phyloP scores from a whole-genome alignment of 2,329 filamentous ascomycete genomes.

The Beauveria sp. region DNA sequence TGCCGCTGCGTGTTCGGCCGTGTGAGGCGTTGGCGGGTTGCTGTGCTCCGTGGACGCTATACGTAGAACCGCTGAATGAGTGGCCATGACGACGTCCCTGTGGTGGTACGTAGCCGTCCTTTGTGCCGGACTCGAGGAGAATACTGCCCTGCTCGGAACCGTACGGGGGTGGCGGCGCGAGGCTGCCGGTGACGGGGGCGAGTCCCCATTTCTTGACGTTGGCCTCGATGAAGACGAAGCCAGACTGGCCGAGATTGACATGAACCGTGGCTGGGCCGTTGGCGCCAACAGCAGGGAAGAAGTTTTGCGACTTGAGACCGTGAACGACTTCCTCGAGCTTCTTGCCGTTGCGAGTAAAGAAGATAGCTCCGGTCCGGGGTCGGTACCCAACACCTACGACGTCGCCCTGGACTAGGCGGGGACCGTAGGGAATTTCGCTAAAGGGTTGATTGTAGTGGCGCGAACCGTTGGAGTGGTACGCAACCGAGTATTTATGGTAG shows the following conservation, averaged over 20 bases:
- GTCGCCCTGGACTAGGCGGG: constrained; percentile 82
- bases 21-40: constrained; percentile 52
- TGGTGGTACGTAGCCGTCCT: constrained; percentile 45
- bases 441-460: constrained; percentile 94
- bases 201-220: constrained; percentile 99
- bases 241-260: constrained; percentile 96
- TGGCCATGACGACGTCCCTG: constrained; percentile 40
- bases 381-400: constrained; percentile 94
- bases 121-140: constrained; percentile 75
- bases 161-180: constrained; percentile 92
- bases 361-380: constrained; percentile 87
- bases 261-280: constrained; percentile 89
- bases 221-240: constrained; percentile 97
- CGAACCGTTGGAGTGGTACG: constrained; percentile 81
- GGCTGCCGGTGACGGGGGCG: constrained; percentile 88
- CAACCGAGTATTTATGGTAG: constrained; percentile 86
- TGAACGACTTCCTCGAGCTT: constrained; percentile 91
- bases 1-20: constrained; percentile 67
- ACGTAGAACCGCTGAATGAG: constrained; percentile 31
- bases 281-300: constrained; percentile 95
- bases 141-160: constrained; percentile 97
- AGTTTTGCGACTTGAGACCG: constrained; percentile 88
- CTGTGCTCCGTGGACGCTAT: constrained; percentile 31
- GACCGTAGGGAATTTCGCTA: constrained; percentile 67
- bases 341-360: constrained; percentile 98